Percentiles rank a stretch among this genome's conserved stretches.
Conservation (phyloP, 441 rosid species). For the Brassica hybrid region DNA sequence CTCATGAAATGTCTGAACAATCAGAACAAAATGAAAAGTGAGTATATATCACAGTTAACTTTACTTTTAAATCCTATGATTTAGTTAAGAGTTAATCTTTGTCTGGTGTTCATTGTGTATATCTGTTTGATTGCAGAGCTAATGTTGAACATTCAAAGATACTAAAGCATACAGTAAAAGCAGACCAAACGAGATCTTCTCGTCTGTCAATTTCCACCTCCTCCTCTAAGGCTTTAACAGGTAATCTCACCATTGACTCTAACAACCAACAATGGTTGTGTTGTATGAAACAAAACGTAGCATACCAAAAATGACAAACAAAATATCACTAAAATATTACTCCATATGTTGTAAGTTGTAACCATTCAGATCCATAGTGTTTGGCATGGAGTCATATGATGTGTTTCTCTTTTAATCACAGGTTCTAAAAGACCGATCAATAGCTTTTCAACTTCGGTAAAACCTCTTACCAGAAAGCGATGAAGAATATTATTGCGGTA, state of each 20-base stretch:
- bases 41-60: background rate
- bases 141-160: background rate
- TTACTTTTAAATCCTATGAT: background rate
- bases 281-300: background rate
- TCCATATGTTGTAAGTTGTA: background rate
- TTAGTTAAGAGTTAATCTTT: background rate
- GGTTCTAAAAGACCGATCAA: conserved; percentile 10
- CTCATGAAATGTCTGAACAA: background rate
- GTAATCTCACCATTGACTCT: background rate
- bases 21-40: conserved; percentile 1
- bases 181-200: conserved; percentile 12
- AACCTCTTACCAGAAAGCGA: conserved; percentile 1
- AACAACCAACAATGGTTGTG: background rate
- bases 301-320: background rate
- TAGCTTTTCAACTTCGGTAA: background rate
- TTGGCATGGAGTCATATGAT: background rate
- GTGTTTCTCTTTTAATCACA: conserved; percentile 3
- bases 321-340: background rate
- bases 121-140: background rate
- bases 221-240: background rate
- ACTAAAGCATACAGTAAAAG: conserved; percentile 1
- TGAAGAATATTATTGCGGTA: background rate
- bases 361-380: background rate
- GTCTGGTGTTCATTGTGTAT: too few species aligned
- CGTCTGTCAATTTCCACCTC: conserved; percentile 12